Evolutionary conservation across 805 yeast species (phyloP).

Genomic region (Lipomyces japonicus): DNA sequence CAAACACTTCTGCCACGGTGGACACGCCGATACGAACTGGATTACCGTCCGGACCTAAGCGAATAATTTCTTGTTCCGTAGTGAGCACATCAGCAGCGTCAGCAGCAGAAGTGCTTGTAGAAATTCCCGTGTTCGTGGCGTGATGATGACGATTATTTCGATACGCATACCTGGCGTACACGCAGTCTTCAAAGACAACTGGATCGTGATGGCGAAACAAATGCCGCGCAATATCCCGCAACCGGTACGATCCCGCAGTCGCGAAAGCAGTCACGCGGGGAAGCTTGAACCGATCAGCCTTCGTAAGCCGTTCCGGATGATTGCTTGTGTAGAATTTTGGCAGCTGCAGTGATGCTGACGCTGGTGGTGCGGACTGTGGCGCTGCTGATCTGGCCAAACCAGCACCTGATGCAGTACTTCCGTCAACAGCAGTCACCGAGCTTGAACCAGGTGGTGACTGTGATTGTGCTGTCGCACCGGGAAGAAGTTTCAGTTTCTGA

Average conservation of each 20-base stretch:
- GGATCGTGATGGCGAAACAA: constrained; percentile 66
- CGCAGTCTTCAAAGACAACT: constrained; percentile 86
- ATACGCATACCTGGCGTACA: constrained; percentile 79
- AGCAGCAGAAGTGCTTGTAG: not conserved
- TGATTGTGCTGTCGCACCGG: constrained; percentile 51
- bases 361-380: not conserved
- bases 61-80: constrained; percentile 42
- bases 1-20: constrained; percentile 66
- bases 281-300: constrained; percentile 71
- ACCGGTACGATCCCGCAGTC: constrained; percentile 86
- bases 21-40: constrained; percentile 82
- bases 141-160: constrained; percentile 4
- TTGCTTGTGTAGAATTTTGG: constrained; percentile 71
- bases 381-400: not conserved
- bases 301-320: constrained; percentile 91
- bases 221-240: constrained; percentile 85
- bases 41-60: constrained; percentile 92
- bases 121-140: not conserved
- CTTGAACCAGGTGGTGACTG: not conserved
- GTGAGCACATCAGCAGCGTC: not conserved
- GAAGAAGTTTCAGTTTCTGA: constrained; percentile 83
- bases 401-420: not conserved
- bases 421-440: not conserved
- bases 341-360: constrained; percentile 43
- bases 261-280: constrained; percentile 97